Base-by-base conservation (phyloP, 345 rosid genomes). In the Sisymbrium altissimum region DNA sequence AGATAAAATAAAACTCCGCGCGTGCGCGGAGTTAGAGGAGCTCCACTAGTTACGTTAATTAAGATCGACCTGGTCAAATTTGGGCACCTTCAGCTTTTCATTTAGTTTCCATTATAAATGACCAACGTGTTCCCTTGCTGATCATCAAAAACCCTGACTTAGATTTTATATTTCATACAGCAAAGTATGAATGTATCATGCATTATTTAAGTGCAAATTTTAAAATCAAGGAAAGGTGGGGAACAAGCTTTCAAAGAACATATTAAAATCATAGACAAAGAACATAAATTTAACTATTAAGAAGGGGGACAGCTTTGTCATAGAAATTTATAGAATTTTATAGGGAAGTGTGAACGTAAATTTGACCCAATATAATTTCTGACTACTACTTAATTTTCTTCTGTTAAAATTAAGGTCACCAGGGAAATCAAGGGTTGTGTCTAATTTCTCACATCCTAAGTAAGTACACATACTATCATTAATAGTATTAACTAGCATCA, bases 171-270 rank as follows among this genome's bases (percentile, higher is more conserved):
- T 18, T 13, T 23, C 46, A 43, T 29, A 9, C 38, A 35, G 10
- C 2, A 35, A 5, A 32, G 35, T 6, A 32, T 32, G 3, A 5
- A 32, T 6, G 35, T 6, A 32, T 7, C 35, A 32, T 32, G 35
- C 35, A 32, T 32, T 32, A 32, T 32, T 32, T 6, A 27, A 27
- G 4, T 27, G 29, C n/a, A n/a, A 27, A 27, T 27, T 2, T 66
- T 23, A 33, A 57, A 46, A 74, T 3, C 60, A 9, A 18, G 15
- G 33, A 32, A 11, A 39, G 33, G 43, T 32, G 44, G 56, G 78
- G 69, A 60, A 52, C 73, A 76, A 62, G 75, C 73, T 62, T 75
- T 75, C 13, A 76, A 76, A 76, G 61, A 76, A 33, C 75, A 49
- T 74, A 49, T 39, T 39, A 59, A 68, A 59, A 59, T 25, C 46